Percentiles rank a stretch among this genome's conserved stretches.
Conservation (phyloP, 2,329 filamentous ascomycete species). For the Penicillium polonicum region DNA sequence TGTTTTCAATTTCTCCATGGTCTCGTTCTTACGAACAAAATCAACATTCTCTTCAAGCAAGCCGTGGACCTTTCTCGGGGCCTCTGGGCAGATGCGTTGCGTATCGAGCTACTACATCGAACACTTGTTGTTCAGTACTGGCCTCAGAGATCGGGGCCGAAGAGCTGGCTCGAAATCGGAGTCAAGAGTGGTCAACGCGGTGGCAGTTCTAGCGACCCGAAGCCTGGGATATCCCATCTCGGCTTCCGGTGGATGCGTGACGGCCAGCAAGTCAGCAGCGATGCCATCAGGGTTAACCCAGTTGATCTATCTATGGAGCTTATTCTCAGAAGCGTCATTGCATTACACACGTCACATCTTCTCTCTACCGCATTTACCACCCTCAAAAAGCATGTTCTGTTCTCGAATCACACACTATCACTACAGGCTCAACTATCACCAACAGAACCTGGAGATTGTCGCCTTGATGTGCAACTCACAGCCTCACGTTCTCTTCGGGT, state of each 20-base stretch:
- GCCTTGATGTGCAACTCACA: slow-evolving; percentile 68
- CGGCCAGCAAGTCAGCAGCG: slow-evolving; percentile 68
- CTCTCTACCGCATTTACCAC: slow-evolving; percentile 65
- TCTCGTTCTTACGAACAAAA: slow-evolving; percentile 84
- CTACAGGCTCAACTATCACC: slow-evolving; percentile 59
- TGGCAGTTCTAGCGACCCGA: slow-evolving; percentile 7
- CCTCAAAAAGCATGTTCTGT: slow-evolving; percentile 61
- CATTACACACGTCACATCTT: slow-evolving; percentile 70
- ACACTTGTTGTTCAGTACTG: slow-evolving; percentile 90
- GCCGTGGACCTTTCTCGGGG: slow-evolving; percentile 66
- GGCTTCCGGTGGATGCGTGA: slow-evolving; percentile 77
- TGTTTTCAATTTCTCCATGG: slow-evolving; percentile 88
- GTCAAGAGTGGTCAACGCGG: slow-evolving; percentile 47
- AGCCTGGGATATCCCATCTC: slow-evolving; percentile 33
- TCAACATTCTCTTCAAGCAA: slow-evolving; percentile 77
- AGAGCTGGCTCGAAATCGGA: slow-evolving; percentile 90
- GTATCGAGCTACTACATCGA: slow-evolving; percentile 75
- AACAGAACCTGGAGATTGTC: slow-evolving; percentile 65
- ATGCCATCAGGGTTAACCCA: slow-evolving; percentile 66
- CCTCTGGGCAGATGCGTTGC: slow-evolving; percentile 75
- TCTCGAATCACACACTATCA: slow-evolving; percentile 58
- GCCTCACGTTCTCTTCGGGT: slow-evolving; percentile 60
- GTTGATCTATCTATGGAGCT: slow-evolving; percentile 69
- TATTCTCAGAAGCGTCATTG: slow-evolving; percentile 72
- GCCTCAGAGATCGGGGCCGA: slow-evolving; percentile 66